Percentiles rank a stretch among this genome's conserved stretches.
Evolutionary conservation across 352 stramenopile species (phyloP).

Genomic region (Peronospora tabacina): DNA sequence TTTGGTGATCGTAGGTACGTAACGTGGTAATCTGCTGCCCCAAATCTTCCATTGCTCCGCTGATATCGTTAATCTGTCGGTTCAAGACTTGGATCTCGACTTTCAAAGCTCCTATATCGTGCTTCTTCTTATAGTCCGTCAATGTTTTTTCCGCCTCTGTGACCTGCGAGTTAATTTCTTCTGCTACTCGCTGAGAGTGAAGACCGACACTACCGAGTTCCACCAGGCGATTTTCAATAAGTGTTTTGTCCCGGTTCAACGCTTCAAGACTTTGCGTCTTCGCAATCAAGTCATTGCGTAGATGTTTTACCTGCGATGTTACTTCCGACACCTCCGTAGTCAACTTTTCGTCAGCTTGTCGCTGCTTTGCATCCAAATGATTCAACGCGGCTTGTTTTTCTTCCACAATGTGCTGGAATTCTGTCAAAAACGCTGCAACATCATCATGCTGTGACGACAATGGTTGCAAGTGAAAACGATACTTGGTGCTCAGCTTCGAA

Average conservation of each 20-base stretch:
- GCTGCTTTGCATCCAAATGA: slow-evolving; percentile 31
- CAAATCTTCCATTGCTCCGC: slow-evolving; percentile 37
- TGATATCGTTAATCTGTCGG: slow-evolving; percentile 36
- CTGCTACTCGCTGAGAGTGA: slow-evolving; percentile 43
- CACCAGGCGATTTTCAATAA: slow-evolving; percentile 33
- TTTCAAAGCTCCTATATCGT: slow-evolving; percentile 34
- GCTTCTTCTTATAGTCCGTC: slow-evolving; percentile 34
- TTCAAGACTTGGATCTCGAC: slow-evolving; percentile 39
- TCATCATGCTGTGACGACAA: slow-evolving; percentile 47
- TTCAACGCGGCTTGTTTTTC: slow-evolving; percentile 39
- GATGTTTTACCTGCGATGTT: slow-evolving; percentile 43
- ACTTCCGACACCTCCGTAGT: slow-evolving; percentile 43
- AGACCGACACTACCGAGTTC: slow-evolving; percentile 29
- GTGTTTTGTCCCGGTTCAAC: slow-evolving; percentile 39
- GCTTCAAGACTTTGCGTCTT: slow-evolving; percentile 38
- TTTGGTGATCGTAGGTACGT: slow-evolving; percentile 38
- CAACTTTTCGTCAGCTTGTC: slow-evolving; percentile 38
- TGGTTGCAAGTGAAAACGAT: slow-evolving; percentile 46
- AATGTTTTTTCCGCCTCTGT: slow-evolving; percentile 42
- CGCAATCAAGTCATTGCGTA: slow-evolving; percentile 36
- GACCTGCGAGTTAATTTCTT: slow-evolving; percentile 41
- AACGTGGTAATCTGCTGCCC: slow-evolving; percentile 50
- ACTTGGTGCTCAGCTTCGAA: slow-evolving; percentile 40
- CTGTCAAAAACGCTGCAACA: slow-evolving; percentile 40
- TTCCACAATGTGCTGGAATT: slow-evolving; percentile 40